These are phyloP conservation scores for Calophaca sinica DNA, from an alignment of 306 rosid genomes.

Conservation along the genomic window DNA sequence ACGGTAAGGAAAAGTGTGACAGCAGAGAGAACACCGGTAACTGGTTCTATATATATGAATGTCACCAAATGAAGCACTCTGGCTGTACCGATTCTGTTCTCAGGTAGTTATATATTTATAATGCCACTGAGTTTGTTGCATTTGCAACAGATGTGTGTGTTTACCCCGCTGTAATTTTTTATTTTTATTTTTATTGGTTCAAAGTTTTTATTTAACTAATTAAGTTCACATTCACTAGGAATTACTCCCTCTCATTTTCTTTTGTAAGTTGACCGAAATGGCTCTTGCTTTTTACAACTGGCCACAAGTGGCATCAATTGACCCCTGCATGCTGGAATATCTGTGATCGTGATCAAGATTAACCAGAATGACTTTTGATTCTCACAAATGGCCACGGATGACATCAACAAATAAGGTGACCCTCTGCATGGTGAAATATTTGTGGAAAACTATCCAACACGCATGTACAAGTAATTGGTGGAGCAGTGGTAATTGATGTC, in stretches of 20 bases:
- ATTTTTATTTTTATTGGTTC: constrained; percentile 21
- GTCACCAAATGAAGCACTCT: constrained; percentile 48
- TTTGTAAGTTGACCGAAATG: constrained; percentile 29
- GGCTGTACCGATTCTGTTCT: constrained; percentile 1
- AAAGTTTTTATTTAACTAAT: constrained; percentile 29
- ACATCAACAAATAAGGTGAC: constrained; percentile 20
- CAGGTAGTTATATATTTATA: constrained; percentile 25
- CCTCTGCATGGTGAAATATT: constrained; percentile 2
- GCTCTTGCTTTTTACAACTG: constrained; percentile 11
- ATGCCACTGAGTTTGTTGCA: background rate
- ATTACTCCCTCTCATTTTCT: background rate
- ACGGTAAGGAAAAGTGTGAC: background rate
- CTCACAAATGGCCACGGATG: background rate
- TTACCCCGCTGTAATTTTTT: background rate
- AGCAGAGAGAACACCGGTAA: constrained; percentile 44
- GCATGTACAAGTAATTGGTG: constrained; percentile 25
- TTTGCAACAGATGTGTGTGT: too few relatives aligned
- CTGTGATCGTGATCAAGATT: constrained; percentile 11
- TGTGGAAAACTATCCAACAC: constrained; percentile 14
- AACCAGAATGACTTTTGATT: constrained; percentile 17
- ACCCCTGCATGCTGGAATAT: constrained; percentile 38
- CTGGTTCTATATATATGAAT: constrained; percentile 17
- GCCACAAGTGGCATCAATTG: constrained; percentile 17
- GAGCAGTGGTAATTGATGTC: background rate
- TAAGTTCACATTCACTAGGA: constrained; percentile 15